phyloP scores from a whole-genome alignment of 768 basidiomycete species.

The Panaeolus papilionaceus region DNA sequence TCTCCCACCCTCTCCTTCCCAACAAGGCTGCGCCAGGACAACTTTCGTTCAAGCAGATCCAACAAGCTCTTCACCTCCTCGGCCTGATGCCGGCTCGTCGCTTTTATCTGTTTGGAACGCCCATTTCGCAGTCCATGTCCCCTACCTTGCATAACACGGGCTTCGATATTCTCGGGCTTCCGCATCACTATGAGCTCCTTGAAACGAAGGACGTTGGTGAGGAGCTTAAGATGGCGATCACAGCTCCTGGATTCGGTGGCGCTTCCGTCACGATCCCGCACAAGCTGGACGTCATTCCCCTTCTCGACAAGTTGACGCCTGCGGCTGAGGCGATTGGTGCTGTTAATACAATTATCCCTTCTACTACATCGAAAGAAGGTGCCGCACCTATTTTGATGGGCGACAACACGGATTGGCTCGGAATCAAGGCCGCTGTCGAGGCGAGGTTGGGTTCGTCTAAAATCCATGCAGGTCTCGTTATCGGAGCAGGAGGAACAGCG shows the following conservation, averaged over 20 bases:
- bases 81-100: constrained; percentile 76
- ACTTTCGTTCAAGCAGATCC: constrained; percentile 86
- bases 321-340: constrained; percentile 91
- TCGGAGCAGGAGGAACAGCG: constrained; percentile 95
- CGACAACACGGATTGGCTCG: constrained; percentile 97
- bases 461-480: constrained; percentile 71
- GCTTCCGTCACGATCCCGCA: constrained; percentile 97
- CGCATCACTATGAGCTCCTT: constrained; percentile 79
- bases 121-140: constrained; percentile 89
- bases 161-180: constrained; percentile 81
- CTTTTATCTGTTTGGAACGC: constrained; percentile 90
- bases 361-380: constrained; percentile 42
- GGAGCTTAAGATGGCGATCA: constrained; percentile 66
- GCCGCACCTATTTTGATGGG: constrained; percentile 66
- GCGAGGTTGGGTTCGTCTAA: constrained; percentile 45
- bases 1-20: constrained; percentile 90
- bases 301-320: constrained; percentile 79
- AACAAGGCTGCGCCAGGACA: constrained; percentile 92
- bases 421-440: constrained; percentile 68
- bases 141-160: constrained; percentile 93
- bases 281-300: constrained; percentile 88
- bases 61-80: constrained; percentile 78
- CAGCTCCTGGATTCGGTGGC: constrained; percentile 83
- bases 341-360: constrained; percentile 89
- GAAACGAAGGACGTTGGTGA: constrained; percentile 75